Conservation (phyloP, 2,329 filamentous ascomycete species). For the Canariomyces notabilis region DNA sequence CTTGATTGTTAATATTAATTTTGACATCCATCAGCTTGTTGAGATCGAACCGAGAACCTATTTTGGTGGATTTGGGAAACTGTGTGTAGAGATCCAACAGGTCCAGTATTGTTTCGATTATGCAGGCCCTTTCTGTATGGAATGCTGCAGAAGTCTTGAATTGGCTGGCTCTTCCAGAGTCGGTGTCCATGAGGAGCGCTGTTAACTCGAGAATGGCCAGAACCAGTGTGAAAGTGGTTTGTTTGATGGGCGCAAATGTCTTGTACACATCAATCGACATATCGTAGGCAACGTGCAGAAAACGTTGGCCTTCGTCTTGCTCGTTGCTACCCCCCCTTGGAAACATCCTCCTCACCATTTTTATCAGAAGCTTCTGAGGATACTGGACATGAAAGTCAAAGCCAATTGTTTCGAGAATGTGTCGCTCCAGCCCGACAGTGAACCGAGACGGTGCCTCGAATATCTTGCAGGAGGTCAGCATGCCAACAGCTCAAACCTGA, state of each 20-base stretch:
- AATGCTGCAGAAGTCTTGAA: constrained; percentile 45
- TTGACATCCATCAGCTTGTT: constrained; percentile 81
- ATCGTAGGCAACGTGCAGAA: constrained; percentile 69
- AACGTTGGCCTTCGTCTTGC: constrained; percentile 44
- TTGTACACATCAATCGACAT: constrained; percentile 88
- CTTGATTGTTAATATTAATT: constrained; percentile 79
- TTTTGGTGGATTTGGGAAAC: constrained; percentile 66
- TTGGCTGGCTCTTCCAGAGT: constrained; percentile 45
- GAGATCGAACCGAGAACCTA: constrained; percentile 67
- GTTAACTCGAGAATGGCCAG: constrained; percentile 79
- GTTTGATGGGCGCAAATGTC: constrained; percentile 88
- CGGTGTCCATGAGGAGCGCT: constrained; percentile 57
- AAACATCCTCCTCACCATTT: constrained; percentile 61
- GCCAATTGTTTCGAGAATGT: constrained; percentile 86
- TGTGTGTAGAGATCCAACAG: constrained; percentile 90
- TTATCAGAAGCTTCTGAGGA: constrained; percentile 78
- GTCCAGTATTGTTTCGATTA: constrained; percentile 79
- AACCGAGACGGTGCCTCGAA: constrained; percentile 76
- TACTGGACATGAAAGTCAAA: constrained; percentile 92
- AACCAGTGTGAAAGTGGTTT: constrained; percentile 79
- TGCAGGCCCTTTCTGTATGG: constrained; percentile 43
- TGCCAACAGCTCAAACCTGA: background rate
- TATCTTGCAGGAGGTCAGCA: constrained; percentile 43
- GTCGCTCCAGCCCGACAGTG: constrained; percentile 83
- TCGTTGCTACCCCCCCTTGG: constrained; percentile 25